Evolutionary conservation across 495 filamentous ascomycete genomes (phyloP), one percentile per base, ranked within the genome.

Genomic region (Penicillium roqueforti): DNA sequence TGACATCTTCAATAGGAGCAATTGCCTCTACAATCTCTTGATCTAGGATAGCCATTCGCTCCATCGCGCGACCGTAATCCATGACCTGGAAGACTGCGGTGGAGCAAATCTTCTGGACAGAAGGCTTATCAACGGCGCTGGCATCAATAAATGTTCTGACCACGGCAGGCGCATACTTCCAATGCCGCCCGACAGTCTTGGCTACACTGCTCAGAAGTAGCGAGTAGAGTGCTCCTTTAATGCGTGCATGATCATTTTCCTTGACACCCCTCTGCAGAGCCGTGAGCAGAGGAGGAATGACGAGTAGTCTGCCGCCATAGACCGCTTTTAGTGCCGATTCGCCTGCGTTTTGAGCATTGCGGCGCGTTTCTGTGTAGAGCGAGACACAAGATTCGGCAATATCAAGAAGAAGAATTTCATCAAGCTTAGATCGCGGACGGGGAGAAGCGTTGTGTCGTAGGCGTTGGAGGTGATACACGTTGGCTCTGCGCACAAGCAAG

Each of bases 251-350:
- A 45, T 97, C 89, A 49, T 83, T 86, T 32, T 85, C 82, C 45
- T 87, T 86, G 16, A 97, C 77, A n/a, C 91, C 89, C 53, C 86
- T 84, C 56, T 88, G 84, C 50, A 97, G 80, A 2, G 86, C 83
- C 39, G 83, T 79, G 29, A 99, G 77, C 25, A 99, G 76, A 29
- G 87, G 86, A 0, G 91, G 91, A 36, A 99, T 96, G 34, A 97
- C 87, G 4, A 97, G 76, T 1, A 88, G 85, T 18, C 91, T 82
- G 6, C 89, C 86, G 6, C 91, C 93, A 67, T 92, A 87, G 23
- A 97, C 80, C 32, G 84, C 85, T 70, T 96, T 97, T n/a, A 97
- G 80, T 0, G 95, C 92, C 5, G 92, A 92, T 72, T 99, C 93
- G 49, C 87, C 87, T 2, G 95, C 90, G 56, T 82, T 85, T 64